Conservation (phyloP, 768 basidiomycete species). For the Macrolepiota albuminosa region DNA sequence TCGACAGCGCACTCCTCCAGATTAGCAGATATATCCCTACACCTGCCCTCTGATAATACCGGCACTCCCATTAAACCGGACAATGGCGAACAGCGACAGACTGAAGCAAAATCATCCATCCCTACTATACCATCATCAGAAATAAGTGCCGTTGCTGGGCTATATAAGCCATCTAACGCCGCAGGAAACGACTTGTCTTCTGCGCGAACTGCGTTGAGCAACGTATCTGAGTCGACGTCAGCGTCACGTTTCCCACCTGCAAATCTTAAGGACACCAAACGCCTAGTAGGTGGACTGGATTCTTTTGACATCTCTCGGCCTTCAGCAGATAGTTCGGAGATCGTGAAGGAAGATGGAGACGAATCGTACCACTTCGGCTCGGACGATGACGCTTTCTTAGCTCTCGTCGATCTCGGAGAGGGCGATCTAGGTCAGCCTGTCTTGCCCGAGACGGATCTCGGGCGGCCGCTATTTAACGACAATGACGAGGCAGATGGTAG, state of each 20-base stretch:
- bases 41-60: not conserved
- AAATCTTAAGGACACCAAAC: not conserved
- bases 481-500: conserved; percentile 19
- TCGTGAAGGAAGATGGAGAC: conserved; percentile 15
- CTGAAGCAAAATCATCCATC: conserved; percentile 27
- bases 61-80: conserved; percentile 11
- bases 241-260: not conserved
- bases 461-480: conserved; percentile 38
- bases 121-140: conserved; percentile 34
- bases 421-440: conserved; percentile 40
- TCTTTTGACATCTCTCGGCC: conserved; percentile 8
- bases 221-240: not conserved
- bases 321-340: not conserved
- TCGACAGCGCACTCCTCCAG: conserved; percentile 12
- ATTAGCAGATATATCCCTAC: conserved; percentile 2
- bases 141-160: conserved; percentile 9
- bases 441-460: conserved; percentile 38
- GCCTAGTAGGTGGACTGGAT: not conserved
- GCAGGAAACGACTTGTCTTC: conserved; percentile 4
- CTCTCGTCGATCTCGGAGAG: conserved; percentile 48
- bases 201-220: conserved; percentile 1
- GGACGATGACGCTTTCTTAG: conserved; percentile 65
- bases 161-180: conserved; percentile 6
- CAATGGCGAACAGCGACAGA: conserved; percentile 16
- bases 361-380: conserved; percentile 51